Base-by-base conservation (phyloP, 2,329 filamentous ascomycete genomes). In the Neocucurbitaria cava region DNA sequence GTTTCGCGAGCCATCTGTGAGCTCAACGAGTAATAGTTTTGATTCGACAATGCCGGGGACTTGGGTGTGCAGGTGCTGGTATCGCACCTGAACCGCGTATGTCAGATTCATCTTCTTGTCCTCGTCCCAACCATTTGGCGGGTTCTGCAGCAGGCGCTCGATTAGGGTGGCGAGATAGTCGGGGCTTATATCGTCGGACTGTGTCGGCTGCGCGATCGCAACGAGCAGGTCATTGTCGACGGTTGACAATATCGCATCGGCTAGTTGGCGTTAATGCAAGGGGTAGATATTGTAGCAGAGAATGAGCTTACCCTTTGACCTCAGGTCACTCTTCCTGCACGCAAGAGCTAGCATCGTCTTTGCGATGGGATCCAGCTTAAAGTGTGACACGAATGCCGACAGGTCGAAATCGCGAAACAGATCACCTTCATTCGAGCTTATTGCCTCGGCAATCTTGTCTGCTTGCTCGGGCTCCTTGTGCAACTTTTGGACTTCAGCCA, bases 341-440 rank as follows among this genome's bases (percentile, higher is more conserved):
- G 94, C 92, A 52, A 97, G 82, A 45, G 92, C 91, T 60, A 99
- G 83, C 58, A 96, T 85, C 36, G 91, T 91, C 81, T 96, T 96
- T 69, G 92, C 87, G 42, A 97, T 77, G 9, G 92, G 87, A 78
- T 97, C 93, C 49, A 97, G 83, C 73, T 93, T 92, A 81, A 99
- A 99, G 76, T 98, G 93, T 61, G 96, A 90, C 83, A 98, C 88
- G 73, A 99, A 98, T 1, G 90, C 91, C 2, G 91, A 90, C n/a
- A 99, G 84, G 73, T 99, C 94, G 69, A 99, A 97, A 73, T 98
- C 94, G 53, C 92, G 89, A 75, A 96, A 97, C 56, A 96, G 86
- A 66, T 99, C 94, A 67, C 95, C 92, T 64, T 95, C 94, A 18
- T 88, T 91, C 1, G 88, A 89, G 76, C 97, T 93, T 72, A 99